Conservation (phyloP, 306 rosid genomes). For the Dicorynia guianensis region DNA sequence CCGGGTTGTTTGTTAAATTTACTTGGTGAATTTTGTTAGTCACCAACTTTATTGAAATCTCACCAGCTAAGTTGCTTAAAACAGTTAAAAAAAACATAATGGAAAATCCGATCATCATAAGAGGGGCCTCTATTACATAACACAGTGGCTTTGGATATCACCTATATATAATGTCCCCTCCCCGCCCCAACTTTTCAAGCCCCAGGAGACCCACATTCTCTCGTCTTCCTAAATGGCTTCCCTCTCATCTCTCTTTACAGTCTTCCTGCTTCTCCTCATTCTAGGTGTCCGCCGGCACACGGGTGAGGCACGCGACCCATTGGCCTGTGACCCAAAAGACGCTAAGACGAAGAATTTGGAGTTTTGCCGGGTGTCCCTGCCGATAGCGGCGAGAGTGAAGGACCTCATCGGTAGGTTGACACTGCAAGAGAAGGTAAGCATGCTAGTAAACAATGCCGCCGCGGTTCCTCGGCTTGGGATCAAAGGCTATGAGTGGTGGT, state of each 20-base stretch:
- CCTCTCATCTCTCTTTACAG: slow-evolving; percentile 14
- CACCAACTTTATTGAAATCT: slow-evolving; percentile 44
- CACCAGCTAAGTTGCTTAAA: slow-evolving; percentile 47
- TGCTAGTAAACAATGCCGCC: slow-evolving; percentile 70
- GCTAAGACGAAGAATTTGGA: slow-evolving; percentile 41
- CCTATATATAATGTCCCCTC: slow-evolving; percentile 38
- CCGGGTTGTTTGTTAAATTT: slow-evolving; percentile 18
- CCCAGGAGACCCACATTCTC: background rate
- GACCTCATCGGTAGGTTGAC: slow-evolving; percentile 75
- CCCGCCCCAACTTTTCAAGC: slow-evolving; percentile 11
- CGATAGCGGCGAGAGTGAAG: slow-evolving; percentile 58
- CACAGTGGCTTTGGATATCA: background rate
- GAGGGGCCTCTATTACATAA: slow-evolving; percentile 1
- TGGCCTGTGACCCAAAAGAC: slow-evolving; percentile 72
- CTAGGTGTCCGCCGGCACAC: background rate
- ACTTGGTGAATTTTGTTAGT: slow-evolving; percentile 13
- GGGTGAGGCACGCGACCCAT: slow-evolving; percentile 54
- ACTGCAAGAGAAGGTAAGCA: slow-evolving; percentile 66
- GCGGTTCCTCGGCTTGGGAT: slow-evolving; percentile 77
- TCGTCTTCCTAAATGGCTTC: slow-evolving; percentile 43
- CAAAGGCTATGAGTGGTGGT: slow-evolving; percentile 89
- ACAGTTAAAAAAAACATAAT: background rate
- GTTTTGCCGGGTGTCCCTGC: slow-evolving; percentile 56
- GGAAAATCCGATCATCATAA: slow-evolving; percentile 44
- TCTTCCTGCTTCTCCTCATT: slow-evolving; percentile 4